Evolutionary conservation across 1,284 basidiomycete species (phyloP), one percentile per base, ranked within the genome.

Genomic region (Irpex sp.): DNA sequence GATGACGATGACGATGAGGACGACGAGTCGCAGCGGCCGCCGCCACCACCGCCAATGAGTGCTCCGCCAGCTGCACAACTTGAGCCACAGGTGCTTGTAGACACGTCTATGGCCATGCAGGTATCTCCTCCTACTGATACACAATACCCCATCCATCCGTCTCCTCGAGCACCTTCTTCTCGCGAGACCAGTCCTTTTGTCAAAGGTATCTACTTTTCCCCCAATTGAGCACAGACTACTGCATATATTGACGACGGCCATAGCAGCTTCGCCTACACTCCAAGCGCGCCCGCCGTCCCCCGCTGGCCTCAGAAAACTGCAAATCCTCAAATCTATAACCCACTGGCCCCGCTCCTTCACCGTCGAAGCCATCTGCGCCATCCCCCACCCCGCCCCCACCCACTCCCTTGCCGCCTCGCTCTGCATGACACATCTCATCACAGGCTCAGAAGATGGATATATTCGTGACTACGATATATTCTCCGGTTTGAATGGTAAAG

Each of bases 381-480:
- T 97, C 58, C 94, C 95, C 0, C 93, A 97, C 68, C 93, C 94
- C 1, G 85, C 86, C 2, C 89, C 94, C 3, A 94, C 94, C 0
- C 93, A 97, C 76, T 84, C 92, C 11, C 84, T 98, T 21, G 89
- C 94, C 1, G 81, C 92, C 3, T 93, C 93, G 0, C 77, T 85
- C n/a, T 97, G 96, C 75, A 88, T 94, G 81, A 88, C 91, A 31
- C 94, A 96, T 71, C 81, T 98, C 11, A 77, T 98, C 55, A 95
- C 95, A 4, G 96, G 95, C 47, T 94, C 93, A 8, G 90, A 95
- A 65, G 96, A 98, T 75, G 96, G 96, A 8, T 95, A 94, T 70
- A 90, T 98, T 54, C 87, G 96, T 49, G 87, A 94, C 76, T 98
- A 97, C 78, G 95, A 98, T 75, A 86, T 97, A 59, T 96, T 94